Base-by-base conservation (phyloP, 306 rosid genomes). In the Bauhinia variegata region DNA sequence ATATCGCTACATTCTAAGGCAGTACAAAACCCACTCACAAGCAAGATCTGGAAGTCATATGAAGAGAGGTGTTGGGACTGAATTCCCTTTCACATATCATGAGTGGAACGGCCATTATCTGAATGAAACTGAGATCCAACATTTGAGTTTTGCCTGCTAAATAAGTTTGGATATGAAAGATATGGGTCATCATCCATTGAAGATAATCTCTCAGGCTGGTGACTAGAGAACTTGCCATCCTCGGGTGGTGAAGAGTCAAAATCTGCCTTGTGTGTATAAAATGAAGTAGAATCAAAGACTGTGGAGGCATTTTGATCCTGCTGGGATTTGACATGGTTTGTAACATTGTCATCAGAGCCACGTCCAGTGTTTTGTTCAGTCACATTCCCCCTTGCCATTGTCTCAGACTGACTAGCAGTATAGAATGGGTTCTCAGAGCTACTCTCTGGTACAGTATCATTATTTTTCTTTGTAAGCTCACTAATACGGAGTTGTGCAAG, bases 171-270 rank as follows among this genome's bases (percentile, higher is more conserved):
- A 75, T 89, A 93, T 0, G 96, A 87, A 39, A 82, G 86, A 78
- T 84, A 93, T 0, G 90, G 34, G 63, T 86, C 97, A 6, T 93
- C 91, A 0, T 88, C 98, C 91, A 88, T 84, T 23, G 98, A 89
- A 47, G 91, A 68, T 46, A 80, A 60, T 75, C 93, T 83, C 79
- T 83, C 84, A 48, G 88, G 87, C 71, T 75, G 86, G 83, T 78
- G 89, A 62, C 36, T 67, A 30, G 59, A 54, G 46, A 70, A 67
- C 43, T 72, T 80, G 8, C 31, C 72, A 47, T 75, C 78, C 56
- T 13, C 49, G 2, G 85, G 79, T 33, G 48, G 70, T 12, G 85
- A 51, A 36, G 86, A 73, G 50, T 79, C 76, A 49, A 65, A 74
- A 71, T 81, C 76, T 15, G 17, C 80, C 73, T 83, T 86, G 34